phyloP scores from a whole-genome alignment of 139 green algal species.

The Coccomyxa sp. region DNA sequence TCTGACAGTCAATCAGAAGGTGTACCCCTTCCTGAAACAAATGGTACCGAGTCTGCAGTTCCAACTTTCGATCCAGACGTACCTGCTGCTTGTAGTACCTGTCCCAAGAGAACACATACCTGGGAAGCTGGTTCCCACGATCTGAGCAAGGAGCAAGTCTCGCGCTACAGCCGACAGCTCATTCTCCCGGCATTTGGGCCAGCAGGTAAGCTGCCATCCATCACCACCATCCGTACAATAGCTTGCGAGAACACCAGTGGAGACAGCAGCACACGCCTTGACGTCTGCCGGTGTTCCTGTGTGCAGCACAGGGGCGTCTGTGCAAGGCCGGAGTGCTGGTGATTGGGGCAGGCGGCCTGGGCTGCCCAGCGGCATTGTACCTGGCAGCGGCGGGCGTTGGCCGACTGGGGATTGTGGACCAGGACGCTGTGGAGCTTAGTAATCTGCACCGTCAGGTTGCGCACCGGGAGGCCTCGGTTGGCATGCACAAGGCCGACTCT shows the following conservation, averaged over 20 bases:
- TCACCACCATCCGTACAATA: not conserved
- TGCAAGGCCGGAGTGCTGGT: slow-evolving; percentile 66
- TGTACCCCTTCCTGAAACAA: too few relatives aligned
- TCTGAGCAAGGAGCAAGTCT: slow-evolving; percentile 57
- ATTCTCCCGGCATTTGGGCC: slow-evolving; percentile 78
- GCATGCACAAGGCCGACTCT: slow-evolving; percentile 76
- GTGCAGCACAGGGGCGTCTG: slow-evolving; percentile 62
- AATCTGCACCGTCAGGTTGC: slow-evolving; percentile 83
- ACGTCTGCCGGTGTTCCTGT: not conserved
- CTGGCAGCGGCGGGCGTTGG: slow-evolving; percentile 80
- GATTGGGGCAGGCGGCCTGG: slow-evolving; percentile 84
- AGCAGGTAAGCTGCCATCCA: slow-evolving; percentile 27
- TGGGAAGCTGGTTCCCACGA: slow-evolving; percentile 28
- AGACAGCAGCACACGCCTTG: not conserved
- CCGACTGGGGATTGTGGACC: slow-evolving; percentile 75
- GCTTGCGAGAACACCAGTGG: not conserved
- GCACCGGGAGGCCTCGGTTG: slow-evolving; percentile 66
- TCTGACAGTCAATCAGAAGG: too few relatives aligned
- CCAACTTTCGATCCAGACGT: too few relatives aligned
- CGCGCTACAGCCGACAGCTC: slow-evolving; percentile 83
- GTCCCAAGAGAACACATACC: too few relatives aligned
- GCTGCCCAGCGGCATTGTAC: slow-evolving; percentile 81
- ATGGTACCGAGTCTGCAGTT: too few relatives aligned
- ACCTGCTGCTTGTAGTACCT: too few relatives aligned
- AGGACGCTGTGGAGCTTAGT: slow-evolving; percentile 76